Percentiles rank a stretch among this genome's conserved stretches.
Conservation (phyloP, 1,284 basidiomycete genomes). For the Prillingera fragicola region DNA sequence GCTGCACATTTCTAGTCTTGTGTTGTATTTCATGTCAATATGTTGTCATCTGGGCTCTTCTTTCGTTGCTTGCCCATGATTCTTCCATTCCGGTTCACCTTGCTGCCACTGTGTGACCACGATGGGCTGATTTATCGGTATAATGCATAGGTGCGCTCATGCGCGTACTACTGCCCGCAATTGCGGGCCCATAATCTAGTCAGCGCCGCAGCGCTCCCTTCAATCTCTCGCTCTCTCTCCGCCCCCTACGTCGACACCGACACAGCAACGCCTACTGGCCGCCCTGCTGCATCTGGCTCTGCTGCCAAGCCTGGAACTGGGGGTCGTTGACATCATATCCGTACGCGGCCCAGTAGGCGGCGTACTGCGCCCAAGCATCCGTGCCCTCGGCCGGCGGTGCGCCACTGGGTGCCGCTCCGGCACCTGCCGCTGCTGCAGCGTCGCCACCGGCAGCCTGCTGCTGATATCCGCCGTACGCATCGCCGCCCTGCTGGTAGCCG, state of each 20-base stretch:
- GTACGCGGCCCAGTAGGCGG: constrained; percentile 61
- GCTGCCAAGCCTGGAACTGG: constrained; percentile 48
- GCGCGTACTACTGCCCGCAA: too few species aligned
- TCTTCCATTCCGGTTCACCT: too few species aligned
- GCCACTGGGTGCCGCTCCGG: constrained; percentile 45
- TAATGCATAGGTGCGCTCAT: too few species aligned
- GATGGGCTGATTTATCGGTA: too few species aligned
- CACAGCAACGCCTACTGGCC: too few species aligned
- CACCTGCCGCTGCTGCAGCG: constrained; percentile 27
- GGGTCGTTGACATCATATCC: constrained; percentile 75
- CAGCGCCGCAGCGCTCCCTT: too few species aligned
- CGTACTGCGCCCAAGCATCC: constrained; percentile 47
- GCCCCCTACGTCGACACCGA: too few species aligned
- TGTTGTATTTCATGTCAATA: not conserved
- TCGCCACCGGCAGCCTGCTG: constrained; percentile 46
- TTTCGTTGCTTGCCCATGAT: too few species aligned
- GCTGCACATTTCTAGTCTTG: constrained; percentile 14
- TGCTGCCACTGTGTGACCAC: too few species aligned
- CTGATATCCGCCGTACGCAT: constrained; percentile 66
- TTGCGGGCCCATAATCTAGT: too few species aligned
- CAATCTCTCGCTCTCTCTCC: too few species aligned
- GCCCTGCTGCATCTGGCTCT: constrained; percentile 32
- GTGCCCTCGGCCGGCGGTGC: constrained; percentile 30
- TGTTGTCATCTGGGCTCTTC: not conserved
- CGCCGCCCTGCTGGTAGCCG: constrained; percentile 57